A percentile compares a stretch with the other conserved stretches of the same genome.
Conservation (phyloP, 352 stramenopile genomes). For the Globisporangium spiculum region DNA sequence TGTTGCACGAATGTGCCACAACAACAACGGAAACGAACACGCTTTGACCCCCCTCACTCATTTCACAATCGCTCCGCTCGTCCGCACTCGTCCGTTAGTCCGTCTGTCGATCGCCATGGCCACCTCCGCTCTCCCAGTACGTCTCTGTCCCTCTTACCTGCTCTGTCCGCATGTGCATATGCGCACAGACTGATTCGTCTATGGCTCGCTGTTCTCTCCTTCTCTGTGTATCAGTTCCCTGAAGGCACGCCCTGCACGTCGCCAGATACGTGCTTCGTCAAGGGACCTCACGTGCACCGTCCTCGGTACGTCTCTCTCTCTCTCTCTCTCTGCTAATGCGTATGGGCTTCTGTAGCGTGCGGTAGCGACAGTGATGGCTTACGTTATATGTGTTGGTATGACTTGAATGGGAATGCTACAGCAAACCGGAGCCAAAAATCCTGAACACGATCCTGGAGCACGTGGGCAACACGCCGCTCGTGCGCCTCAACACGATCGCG, state of each 20-base stretch:
- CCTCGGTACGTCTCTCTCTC: slow-evolving; percentile 28
- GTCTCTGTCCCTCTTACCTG: not conserved
- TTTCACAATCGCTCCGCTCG: slow-evolving; percentile 1
- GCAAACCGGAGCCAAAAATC: slow-evolving; percentile 72
- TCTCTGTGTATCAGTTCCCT: slow-evolving; percentile 19
- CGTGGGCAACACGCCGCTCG: slow-evolving; percentile 94
- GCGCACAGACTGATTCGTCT: not conserved
- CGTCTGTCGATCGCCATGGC: slow-evolving; percentile 20
- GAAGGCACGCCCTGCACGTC: slow-evolving; percentile 39
- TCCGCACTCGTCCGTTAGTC: not conserved
- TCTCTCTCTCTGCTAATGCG: not conserved
- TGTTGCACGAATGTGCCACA: not conserved
- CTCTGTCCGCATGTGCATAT: not conserved
- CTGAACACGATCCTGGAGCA: slow-evolving; percentile 92
- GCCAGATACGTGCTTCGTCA: slow-evolving; percentile 63
- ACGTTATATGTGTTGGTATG: not conserved
- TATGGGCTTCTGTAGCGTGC: not conserved
- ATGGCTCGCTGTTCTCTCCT: not conserved
- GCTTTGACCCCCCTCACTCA: not conserved
- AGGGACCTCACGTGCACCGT: slow-evolving; percentile 63
- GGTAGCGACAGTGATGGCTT: not conserved
- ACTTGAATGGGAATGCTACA: slow-evolving; percentile 11
- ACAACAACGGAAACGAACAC: not conserved
- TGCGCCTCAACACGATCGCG: slow-evolving; percentile 90
- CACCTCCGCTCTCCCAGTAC: slow-evolving; percentile 27